phyloP scores from a whole-genome alignment of 495 filamentous ascomycete genomes.

The Aspergillus kassunensis region DNA sequence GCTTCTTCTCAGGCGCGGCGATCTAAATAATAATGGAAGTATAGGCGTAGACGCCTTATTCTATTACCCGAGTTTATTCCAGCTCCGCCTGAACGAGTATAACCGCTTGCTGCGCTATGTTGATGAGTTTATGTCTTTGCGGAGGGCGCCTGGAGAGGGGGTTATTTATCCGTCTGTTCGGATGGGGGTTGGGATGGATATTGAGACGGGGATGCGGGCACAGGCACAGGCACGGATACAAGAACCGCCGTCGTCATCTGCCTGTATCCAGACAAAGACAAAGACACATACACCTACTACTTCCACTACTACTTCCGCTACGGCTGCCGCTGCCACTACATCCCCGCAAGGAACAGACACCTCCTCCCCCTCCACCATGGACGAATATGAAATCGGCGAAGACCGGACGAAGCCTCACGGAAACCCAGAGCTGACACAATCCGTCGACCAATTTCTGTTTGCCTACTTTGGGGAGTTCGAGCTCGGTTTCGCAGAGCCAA shows the following conservation, averaged over 20 bases:
- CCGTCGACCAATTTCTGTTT: background rate
- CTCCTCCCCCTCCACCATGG: background rate
- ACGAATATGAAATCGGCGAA: too few species aligned
- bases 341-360: background rate
- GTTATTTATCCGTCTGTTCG: background rate
- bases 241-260: background rate
- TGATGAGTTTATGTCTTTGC: slow-evolving; percentile 14
- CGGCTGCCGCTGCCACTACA: too few species aligned
- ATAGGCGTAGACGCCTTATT: background rate
- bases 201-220: too few species aligned
- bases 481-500: background rate
- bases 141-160: slow-evolving; percentile 3
- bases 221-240: background rate
- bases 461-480: slow-evolving; percentile 1
- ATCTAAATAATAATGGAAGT: background rate
- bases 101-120: slow-evolving; percentile 8
- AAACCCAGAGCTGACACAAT: too few species aligned
- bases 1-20: too few species aligned
- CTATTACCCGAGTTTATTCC: slow-evolving; percentile 7
- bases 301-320: too few species aligned
- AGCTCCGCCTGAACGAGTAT: slow-evolving; percentile 13
- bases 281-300: too few species aligned
- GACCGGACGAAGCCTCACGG: background rate
- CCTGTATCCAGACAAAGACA: too few species aligned
- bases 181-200: too few species aligned